These are phyloP conservation scores for Ascodesmis nigricans DNA, from an alignment of 495 filamentous ascomycete genomes.

Conservation along the genomic window DNA sequence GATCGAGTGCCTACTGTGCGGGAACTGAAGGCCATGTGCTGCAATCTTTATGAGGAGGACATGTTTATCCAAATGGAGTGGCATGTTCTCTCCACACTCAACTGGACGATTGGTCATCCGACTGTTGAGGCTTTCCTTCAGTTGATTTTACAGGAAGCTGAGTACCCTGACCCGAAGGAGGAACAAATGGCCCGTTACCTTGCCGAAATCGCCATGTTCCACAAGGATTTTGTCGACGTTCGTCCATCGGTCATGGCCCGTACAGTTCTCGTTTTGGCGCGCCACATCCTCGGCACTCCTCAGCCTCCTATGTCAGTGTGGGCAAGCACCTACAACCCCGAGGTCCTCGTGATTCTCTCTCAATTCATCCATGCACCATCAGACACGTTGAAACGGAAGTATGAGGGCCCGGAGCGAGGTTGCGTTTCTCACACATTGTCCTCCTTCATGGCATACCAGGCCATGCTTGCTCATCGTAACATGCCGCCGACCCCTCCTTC, in stretches of 20 bases:
- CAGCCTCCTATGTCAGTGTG: slow-evolving; percentile 55
- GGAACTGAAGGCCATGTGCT: slow-evolving; percentile 97
- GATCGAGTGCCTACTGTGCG: slow-evolving; percentile 86
- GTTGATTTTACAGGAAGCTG: slow-evolving; percentile 40
- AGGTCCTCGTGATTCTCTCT: slow-evolving; percentile 56
- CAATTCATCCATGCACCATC: slow-evolving; percentile 77
- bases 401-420: slow-evolving; percentile 58
- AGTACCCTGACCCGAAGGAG: slow-evolving; percentile 57
- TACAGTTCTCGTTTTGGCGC: slow-evolving; percentile 62
- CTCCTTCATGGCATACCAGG: slow-evolving; percentile 67
- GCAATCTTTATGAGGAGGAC: slow-evolving; percentile 90
- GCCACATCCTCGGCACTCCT: slow-evolving; percentile 62
- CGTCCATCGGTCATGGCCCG: slow-evolving; percentile 77
- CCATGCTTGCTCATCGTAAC: slow-evolving; percentile 39
- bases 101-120: slow-evolving; percentile 87
- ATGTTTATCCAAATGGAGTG: slow-evolving; percentile 99
- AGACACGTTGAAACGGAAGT: slow-evolving; percentile 66
- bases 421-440: slow-evolving; percentile 62
- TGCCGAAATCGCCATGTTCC: slow-evolving; percentile 80
- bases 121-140: slow-evolving; percentile 86
- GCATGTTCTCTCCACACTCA: slow-evolving; percentile 95
- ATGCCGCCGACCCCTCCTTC: slow-evolving; percentile 47
- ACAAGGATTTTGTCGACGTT: slow-evolving; percentile 83
- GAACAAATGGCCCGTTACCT: slow-evolving; percentile 91
- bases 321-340: slow-evolving; percentile 59